These are phyloP conservation scores for Penicillium crustosum DNA, from an alignment of 2,329 filamentous ascomycete genomes.

Conservation along the genomic window DNA sequence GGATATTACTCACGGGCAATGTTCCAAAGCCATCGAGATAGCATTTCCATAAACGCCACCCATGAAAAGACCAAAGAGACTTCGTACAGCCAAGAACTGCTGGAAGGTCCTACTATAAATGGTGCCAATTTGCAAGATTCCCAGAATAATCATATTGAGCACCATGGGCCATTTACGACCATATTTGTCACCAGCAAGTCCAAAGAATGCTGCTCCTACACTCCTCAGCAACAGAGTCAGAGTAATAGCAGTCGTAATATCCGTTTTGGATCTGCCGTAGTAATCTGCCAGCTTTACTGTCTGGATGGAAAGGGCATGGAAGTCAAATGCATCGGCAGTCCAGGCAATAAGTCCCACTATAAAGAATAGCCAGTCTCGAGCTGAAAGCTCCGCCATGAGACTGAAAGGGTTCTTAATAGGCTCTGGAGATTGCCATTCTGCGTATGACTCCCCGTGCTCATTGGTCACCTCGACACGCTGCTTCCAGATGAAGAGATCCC, in stretches of 20 bases:
- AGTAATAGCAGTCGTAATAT: slow-evolving; percentile 62
- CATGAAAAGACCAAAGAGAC: slow-evolving; percentile 76
- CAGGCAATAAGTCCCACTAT: slow-evolving; percentile 71
- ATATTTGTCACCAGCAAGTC: slow-evolving; percentile 73
- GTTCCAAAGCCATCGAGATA: slow-evolving; percentile 75
- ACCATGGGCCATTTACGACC: slow-evolving; percentile 82
- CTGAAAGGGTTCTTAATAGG: slow-evolving; percentile 69
- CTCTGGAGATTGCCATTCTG: slow-evolving; percentile 68
- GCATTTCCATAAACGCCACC: slow-evolving; percentile 78
- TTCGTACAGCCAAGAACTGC: slow-evolving; percentile 72
- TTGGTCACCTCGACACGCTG: slow-evolving; percentile 61
- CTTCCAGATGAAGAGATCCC: slow-evolving; percentile 71
- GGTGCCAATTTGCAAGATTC: slow-evolving; percentile 71
- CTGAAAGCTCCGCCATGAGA: slow-evolving; percentile 63
- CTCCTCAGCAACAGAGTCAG: slow-evolving; percentile 73
- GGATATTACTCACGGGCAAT: slow-evolving; percentile 54
- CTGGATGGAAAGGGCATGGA: slow-evolving; percentile 77
- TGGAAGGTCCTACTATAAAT: slow-evolving; percentile 72
- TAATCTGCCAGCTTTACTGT: slow-evolving; percentile 67
- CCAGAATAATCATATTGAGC: slow-evolving; percentile 71
- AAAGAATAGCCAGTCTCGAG: slow-evolving; percentile 73
- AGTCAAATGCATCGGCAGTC: slow-evolving; percentile 82
- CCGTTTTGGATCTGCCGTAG: slow-evolving; percentile 61
- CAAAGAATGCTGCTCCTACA: slow-evolving; percentile 73
- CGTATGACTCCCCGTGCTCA: slow-evolving; percentile 61